Percentiles rank a stretch among this genome's conserved stretches.
phyloP scores from a whole-genome alignment of 176 grass and related monocot species.

The Rhynchospora tenuis region DNA sequence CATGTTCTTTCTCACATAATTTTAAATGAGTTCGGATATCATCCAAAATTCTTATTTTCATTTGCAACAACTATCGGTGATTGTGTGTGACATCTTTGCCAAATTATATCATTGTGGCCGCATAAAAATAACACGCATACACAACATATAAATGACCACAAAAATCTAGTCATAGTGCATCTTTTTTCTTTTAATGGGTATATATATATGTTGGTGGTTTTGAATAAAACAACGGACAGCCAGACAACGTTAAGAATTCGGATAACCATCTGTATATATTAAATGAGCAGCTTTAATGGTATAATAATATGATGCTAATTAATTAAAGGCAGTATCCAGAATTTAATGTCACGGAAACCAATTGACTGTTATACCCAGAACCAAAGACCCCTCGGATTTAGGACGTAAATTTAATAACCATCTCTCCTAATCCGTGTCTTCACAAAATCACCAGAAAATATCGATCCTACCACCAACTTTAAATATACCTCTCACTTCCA shows the following conservation, averaged over 20 bases:
- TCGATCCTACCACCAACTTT: not conserved
- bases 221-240: not conserved
- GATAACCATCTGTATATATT: not conserved
- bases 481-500: not conserved
- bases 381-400: not conserved
- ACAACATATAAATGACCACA: not conserved
- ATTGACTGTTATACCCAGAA: not conserved
- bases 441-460: slow-evolving; percentile 11
- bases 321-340: slow-evolving; percentile 12
- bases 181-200: not conserved
- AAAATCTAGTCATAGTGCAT: not conserved
- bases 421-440: slow-evolving; percentile 23
- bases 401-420: slow-evolving; percentile 3
- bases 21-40: too few relatives aligned
- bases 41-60: not conserved
- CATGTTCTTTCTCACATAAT: too few relatives aligned
- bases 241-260: not conserved
- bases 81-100: not conserved
- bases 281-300: not conserved
- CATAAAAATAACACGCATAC: not conserved
- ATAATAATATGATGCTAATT: not conserved
- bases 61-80: not conserved
- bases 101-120: not conserved
- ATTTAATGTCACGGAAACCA: slow-evolving; percentile 15
- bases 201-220: not conserved